Conservation (phyloP, 768 basidiomycete genomes). For the Lentinus brumalis region DNA sequence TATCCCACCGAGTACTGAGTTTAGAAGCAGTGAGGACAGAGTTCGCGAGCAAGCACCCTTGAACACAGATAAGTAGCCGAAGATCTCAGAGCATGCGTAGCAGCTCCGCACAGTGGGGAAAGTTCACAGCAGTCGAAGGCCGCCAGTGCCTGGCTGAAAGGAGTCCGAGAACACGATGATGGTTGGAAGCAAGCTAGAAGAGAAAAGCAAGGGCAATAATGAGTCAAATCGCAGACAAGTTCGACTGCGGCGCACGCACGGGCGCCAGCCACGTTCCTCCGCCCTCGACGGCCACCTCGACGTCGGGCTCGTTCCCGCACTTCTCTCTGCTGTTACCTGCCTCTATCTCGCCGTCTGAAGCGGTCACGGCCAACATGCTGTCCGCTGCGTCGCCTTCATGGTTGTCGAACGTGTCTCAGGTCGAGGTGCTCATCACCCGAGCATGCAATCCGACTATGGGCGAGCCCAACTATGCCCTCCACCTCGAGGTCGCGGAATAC, state of each 20-base stretch:
- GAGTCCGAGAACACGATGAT: no score
- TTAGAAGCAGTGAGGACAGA: not conserved
- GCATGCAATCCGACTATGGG: constrained; percentile 85
- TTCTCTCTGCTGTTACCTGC: not conserved
- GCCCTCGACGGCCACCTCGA: not conserved
- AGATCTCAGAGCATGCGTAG: no score
- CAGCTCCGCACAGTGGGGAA: no score
- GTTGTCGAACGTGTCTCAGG: constrained; percentile 17
- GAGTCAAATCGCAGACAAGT: no score
- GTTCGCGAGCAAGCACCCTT: not conserved
- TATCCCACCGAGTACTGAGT: no score
- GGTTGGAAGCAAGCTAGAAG: no score
- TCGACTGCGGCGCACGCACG: no score
- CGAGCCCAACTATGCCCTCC: constrained; percentile 89
- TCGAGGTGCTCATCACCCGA: constrained; percentile 66
- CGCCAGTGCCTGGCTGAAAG: no score
- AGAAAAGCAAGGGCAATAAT: no score
- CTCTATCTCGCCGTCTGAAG: not conserved
- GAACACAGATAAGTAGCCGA: not conserved
- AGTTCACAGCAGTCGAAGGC: no score
- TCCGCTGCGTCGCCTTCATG: constrained; percentile 8
- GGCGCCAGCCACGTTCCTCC: not conserved
- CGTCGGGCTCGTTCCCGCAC: constrained; percentile 5
- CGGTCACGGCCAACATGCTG: not conserved
- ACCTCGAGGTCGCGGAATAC: constrained; percentile 92